Evolutionary conservation across 768 basidiomycete species (phyloP).

Genomic region (Pisolithus tinctorius): DNA sequence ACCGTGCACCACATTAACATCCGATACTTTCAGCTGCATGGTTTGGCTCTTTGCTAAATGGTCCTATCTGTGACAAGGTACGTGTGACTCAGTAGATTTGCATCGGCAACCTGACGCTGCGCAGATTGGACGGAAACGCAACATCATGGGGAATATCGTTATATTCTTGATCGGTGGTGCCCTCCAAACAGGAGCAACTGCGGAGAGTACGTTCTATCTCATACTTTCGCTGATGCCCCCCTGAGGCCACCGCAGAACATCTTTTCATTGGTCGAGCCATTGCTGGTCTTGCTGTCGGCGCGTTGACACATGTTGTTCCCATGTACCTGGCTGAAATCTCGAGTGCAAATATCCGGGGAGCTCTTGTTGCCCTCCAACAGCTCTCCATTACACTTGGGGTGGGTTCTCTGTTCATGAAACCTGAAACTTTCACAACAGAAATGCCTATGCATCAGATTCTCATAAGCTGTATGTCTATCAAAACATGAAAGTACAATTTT

Average conservation of each 20-base stretch:
- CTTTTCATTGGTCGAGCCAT: constrained; percentile 26
- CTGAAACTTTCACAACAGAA: constrained; percentile 3
- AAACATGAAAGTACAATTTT: not conserved
- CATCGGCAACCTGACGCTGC: not conserved
- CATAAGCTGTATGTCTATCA: constrained; percentile 22
- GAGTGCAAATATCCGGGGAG: constrained; percentile 31
- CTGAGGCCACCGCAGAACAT: constrained; percentile 10
- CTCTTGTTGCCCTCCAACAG: constrained; percentile 31
- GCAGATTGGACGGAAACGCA: constrained; percentile 23
- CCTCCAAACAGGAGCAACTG: constrained; percentile 25
- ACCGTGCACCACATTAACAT: constrained; percentile 3
- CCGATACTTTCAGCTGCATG: constrained; percentile 19
- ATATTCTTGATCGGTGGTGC: constrained; percentile 25
- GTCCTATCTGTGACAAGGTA: constrained; percentile 27
- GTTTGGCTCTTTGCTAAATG: constrained; percentile 24
- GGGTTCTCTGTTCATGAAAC: constrained; percentile 1
- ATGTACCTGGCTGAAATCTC: constrained; percentile 36
- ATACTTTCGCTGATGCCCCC: not conserved
- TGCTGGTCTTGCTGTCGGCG: constrained; percentile 12
- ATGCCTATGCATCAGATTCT: constrained; percentile 14
- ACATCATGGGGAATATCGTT: constrained; percentile 22
- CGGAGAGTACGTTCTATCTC: constrained; percentile 7
- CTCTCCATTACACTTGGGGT: constrained; percentile 32
- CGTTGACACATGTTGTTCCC: constrained; percentile 19
- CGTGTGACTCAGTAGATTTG: not conserved